Evolutionary conservation across 768 basidiomycete species (phyloP).

Genomic region (Lyophyllum decastes): DNA sequence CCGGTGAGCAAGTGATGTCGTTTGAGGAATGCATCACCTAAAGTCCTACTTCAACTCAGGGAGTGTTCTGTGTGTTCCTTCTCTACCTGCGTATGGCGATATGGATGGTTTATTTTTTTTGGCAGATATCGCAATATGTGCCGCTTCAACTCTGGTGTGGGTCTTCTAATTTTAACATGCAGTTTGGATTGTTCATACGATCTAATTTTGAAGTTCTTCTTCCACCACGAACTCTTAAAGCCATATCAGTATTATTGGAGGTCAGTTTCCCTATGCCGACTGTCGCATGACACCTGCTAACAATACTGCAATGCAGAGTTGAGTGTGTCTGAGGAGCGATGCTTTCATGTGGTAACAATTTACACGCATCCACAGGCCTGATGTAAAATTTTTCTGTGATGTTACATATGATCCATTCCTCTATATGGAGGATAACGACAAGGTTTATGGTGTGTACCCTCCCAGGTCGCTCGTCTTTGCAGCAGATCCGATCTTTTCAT

Average conservation of each 20-base stretch:
- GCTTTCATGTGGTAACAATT: conserved; percentile 1
- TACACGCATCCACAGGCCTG: conserved; percentile 48
- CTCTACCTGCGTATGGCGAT: not conserved
- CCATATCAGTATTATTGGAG: conserved; percentile 86
- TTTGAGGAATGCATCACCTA: not conserved
- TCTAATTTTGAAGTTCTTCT: conserved; percentile 65
- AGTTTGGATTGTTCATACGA: not conserved
- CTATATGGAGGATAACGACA: conserved; percentile 69
- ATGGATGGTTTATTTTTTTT: not conserved
- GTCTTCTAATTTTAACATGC: conserved; percentile 23
- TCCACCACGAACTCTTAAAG: conserved; percentile 72
- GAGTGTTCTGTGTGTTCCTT: conserved; percentile 63
- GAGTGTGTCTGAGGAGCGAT: conserved; percentile 53
- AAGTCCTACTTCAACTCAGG: conserved; percentile 37
- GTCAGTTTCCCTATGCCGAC: conserved; percentile 23
- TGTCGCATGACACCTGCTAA: not conserved
- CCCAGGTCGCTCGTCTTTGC: not conserved
- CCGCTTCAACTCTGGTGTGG: conserved; percentile 87
- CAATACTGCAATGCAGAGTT: conserved; percentile 44
- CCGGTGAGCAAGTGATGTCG: conserved; percentile 36
- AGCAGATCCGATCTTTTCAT: not conserved
- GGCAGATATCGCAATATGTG: conserved; percentile 92
- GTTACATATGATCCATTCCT: conserved; percentile 81
- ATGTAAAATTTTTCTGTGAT: conserved; percentile 77
- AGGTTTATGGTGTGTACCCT: conserved; percentile 40